Percentiles rank a stretch among this genome's conserved stretches.
phyloP scores from a whole-genome alignment of 352 stramenopile genomes.

The Globisporangium radiosum region DNA sequence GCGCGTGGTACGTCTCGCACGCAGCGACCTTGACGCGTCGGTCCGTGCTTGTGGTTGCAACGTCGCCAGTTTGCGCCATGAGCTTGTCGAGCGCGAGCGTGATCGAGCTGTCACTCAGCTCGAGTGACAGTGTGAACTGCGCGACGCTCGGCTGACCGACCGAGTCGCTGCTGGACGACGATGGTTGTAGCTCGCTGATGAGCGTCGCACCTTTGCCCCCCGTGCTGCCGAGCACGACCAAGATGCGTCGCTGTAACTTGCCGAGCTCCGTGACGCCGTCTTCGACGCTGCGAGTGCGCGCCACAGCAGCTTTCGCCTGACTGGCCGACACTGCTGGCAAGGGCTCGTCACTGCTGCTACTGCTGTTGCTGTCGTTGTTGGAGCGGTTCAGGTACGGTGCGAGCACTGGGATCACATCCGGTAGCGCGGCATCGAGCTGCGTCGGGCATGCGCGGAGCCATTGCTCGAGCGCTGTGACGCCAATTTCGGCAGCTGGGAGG shows the following conservation, averaged over 20 bases:
- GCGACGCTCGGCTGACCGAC: conserved; percentile 3
- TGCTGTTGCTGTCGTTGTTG: conserved; percentile 11
- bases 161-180: conserved; percentile 7
- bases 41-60: conserved; percentile 47
- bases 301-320: conserved; percentile 8
- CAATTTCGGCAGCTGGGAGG: conserved; percentile 49
- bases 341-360: background rate
- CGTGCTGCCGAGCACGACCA: conserved; percentile 50
- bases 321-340: background rate
- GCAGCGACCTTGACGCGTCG: conserved; percentile 52
- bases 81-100: conserved; percentile 41
- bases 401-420: conserved; percentile 39
- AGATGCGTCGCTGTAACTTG: conserved; percentile 52
- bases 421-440: conserved; percentile 26
- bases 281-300: conserved; percentile 6
- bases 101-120: conserved; percentile 32
- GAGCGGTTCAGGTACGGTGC: conserved; percentile 46
- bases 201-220: conserved; percentile 38
- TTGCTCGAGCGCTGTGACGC: conserved; percentile 42
- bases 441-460: conserved; percentile 31
- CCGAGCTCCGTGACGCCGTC: conserved; percentile 21
- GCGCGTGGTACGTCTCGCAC: conserved; percentile 62
- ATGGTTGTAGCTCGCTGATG: conserved; percentile 27
- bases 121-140: conserved; percentile 35
- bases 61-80: conserved; percentile 38